A percentile compares a stretch with the other conserved stretches of the same genome.
phyloP scores from a whole-genome alignment of 2,329 filamentous ascomycete genomes.

The Macrophomina pseudophaseolina region DNA sequence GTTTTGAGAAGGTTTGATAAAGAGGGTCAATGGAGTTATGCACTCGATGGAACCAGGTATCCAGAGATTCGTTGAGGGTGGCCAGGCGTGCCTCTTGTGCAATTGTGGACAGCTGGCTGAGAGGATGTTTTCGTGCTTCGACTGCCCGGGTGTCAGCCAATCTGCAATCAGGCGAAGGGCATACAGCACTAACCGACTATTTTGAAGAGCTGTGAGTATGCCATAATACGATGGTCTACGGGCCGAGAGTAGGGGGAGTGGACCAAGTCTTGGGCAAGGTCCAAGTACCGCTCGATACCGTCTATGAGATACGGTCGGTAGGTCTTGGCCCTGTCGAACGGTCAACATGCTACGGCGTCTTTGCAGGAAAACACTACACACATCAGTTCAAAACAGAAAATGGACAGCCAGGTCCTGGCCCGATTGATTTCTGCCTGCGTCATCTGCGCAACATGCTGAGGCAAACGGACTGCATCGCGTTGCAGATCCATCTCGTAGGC shows the following conservation, averaged over 20 bases:
- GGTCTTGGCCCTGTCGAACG: not conserved
- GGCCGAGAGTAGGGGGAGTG: not conserved
- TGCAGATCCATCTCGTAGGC: conserved; percentile 14
- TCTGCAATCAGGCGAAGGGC: not conserved
- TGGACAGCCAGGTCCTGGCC: conserved; percentile 5
- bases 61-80: not conserved
- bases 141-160: not conserved
- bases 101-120: not conserved
- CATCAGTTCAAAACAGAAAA: conserved; percentile 7
- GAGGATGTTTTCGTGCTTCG: not conserved
- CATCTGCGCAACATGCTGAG: not conserved
- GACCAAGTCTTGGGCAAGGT: not conserved
- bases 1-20: conserved; percentile 5
- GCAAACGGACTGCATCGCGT: not conserved
- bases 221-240: conserved; percentile 9
- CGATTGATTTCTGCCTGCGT: not conserved
- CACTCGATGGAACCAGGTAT: conserved; percentile 8
- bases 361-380: not conserved
- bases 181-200: not conserved
- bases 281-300: not conserved
- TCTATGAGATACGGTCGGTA: conserved; percentile 1
- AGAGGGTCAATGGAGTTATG: conserved; percentile 4
- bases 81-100: not conserved
- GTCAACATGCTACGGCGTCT: not conserved
- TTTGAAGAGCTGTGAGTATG: not conserved